These are phyloP conservation scores for Metarhizium robertsii DNA, from an alignment of 2,329 filamentous ascomycete genomes.

Conservation along the genomic window DNA sequence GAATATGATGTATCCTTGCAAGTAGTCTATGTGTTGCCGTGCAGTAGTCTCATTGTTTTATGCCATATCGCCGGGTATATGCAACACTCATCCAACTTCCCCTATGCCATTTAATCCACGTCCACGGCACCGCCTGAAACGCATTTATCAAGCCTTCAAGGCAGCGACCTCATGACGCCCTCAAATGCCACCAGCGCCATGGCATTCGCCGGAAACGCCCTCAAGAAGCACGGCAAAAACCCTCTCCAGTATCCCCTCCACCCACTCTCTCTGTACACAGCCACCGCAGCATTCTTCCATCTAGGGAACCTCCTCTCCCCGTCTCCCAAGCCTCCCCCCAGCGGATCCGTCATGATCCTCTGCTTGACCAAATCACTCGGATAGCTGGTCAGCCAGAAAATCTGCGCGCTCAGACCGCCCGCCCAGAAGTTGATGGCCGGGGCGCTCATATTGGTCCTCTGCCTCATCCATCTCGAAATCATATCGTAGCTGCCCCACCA, in stretches of 20 bases:
- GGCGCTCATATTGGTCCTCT: constrained; percentile 59
- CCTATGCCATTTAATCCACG: not conserved
- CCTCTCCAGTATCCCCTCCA: constrained; percentile 83
- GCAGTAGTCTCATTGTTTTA: not conserved
- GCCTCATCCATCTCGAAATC: constrained; percentile 58
- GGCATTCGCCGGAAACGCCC: constrained; percentile 93
- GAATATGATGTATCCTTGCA: not conserved
- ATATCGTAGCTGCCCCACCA: constrained; percentile 98
- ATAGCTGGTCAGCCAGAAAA: constrained; percentile 91
- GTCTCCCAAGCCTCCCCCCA: constrained; percentile 61
- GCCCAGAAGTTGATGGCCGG: constrained; percentile 96
- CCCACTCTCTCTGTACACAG: constrained; percentile 69
- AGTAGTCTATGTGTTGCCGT: not conserved
- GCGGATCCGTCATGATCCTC: constrained; percentile 88
- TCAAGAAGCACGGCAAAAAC: constrained; percentile 84
- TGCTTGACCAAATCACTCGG: constrained; percentile 93
- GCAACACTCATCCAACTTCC: not conserved
- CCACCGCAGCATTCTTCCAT: constrained; percentile 72
- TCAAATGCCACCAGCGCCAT: constrained; percentile 92
- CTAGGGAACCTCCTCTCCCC: constrained; percentile 57
- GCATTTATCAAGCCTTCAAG: constrained; percentile 20
- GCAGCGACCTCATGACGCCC: constrained; percentile 67
- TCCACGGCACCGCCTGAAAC: not conserved
- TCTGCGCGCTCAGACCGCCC: constrained; percentile 81
- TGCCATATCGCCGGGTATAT: not conserved